These are phyloP conservation scores for Serendipita sp. DNA, from an alignment of 768 basidiomycete species.

Conservation along the genomic window DNA sequence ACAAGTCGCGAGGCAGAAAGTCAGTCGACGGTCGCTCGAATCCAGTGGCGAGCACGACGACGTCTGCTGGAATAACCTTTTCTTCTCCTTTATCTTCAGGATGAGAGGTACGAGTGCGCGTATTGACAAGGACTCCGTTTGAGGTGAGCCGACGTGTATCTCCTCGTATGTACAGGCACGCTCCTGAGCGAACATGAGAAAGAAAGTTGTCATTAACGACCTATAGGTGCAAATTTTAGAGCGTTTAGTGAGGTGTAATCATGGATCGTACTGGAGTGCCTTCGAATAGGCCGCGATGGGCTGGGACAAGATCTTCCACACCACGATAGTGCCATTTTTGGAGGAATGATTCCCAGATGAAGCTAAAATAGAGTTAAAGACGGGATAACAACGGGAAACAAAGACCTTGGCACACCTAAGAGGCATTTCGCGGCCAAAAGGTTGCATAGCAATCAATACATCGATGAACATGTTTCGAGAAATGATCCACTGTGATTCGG, in stretches of 20 bases:
- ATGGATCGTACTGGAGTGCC: conserved; percentile 26
- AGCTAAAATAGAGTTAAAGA: conserved; percentile 16
- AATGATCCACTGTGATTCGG: conserved; percentile 29
- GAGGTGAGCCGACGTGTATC: conserved; percentile 26
- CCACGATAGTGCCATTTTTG: conserved; percentile 28
- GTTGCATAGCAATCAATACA: conserved; percentile 30
- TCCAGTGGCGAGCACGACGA: conserved; percentile 37
- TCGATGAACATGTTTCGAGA: conserved; percentile 30
- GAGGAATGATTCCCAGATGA: conserved; percentile 32
- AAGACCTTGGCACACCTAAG: conserved; percentile 20
- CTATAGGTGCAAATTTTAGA: conserved; percentile 12
- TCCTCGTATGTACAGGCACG: conserved; percentile 31
- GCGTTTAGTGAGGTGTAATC: background rate
- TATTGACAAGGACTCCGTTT: conserved; percentile 23
- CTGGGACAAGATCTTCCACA: conserved; percentile 28
- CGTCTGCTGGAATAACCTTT: conserved; percentile 26
- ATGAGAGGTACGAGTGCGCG: conserved; percentile 21
- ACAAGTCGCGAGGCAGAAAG: conserved; percentile 32
- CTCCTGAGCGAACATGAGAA: conserved; percentile 25
- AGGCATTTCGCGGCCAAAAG: conserved; percentile 37
- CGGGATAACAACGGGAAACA: background rate
- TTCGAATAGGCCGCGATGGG: conserved; percentile 27
- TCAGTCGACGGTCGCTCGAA: conserved; percentile 30
- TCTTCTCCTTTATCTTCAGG: conserved; percentile 20
- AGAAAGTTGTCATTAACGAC: conserved; percentile 39